Evolutionary conservation across 805 yeast genomes (phyloP).

Genomic region (Candida nanaspora): DNA sequence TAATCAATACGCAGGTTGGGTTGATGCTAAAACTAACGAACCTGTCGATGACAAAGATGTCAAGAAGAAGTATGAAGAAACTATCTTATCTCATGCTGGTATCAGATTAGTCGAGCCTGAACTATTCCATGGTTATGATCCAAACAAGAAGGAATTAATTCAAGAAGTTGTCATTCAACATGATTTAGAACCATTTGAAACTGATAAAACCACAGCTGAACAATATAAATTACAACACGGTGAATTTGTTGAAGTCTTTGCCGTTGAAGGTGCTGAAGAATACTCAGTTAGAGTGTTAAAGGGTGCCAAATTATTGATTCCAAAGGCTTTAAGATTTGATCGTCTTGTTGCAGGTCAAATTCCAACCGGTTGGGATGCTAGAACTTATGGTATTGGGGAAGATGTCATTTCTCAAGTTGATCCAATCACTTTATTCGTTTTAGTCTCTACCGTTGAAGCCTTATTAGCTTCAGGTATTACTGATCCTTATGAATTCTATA

Average conservation of each 20-base stretch:
- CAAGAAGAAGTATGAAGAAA: slow-evolving; percentile 84
- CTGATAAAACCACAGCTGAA: slow-evolving; percentile 91
- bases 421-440: slow-evolving; percentile 85
- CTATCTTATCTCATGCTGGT: slow-evolving; percentile 90
- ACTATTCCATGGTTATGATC: slow-evolving; percentile 88
- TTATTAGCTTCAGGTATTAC: slow-evolving; percentile 90
- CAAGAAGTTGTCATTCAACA: slow-evolving; percentile 97
- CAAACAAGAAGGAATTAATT: slow-evolving; percentile 83
- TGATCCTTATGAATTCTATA: slow-evolving; percentile 97
- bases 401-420: slow-evolving; percentile 93
- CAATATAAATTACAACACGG: slow-evolving; percentile 93
- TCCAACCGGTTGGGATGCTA: slow-evolving; percentile 98
- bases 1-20: slow-evolving; percentile 94
- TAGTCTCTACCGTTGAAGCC: slow-evolving; percentile 94
- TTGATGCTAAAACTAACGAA: slow-evolving; percentile 84
- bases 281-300: slow-evolving; percentile 83
- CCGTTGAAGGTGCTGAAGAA: slow-evolving; percentile 84
- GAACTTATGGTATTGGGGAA: slow-evolving; percentile 88
- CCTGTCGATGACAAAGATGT: slow-evolving; percentile 95
- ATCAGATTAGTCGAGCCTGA: slow-evolving; percentile 96
- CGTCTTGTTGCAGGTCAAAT: slow-evolving; percentile 86
- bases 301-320: slow-evolving; percentile 88
- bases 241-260: slow-evolving; percentile 86
- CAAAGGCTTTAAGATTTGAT: slow-evolving; percentile 74
- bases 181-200: slow-evolving; percentile 92